Percentiles rank a stretch among this genome's conserved stretches.
phyloP scores from a whole-genome alignment of 331 rosid genomes.

The Acacia pycnantha region DNA sequence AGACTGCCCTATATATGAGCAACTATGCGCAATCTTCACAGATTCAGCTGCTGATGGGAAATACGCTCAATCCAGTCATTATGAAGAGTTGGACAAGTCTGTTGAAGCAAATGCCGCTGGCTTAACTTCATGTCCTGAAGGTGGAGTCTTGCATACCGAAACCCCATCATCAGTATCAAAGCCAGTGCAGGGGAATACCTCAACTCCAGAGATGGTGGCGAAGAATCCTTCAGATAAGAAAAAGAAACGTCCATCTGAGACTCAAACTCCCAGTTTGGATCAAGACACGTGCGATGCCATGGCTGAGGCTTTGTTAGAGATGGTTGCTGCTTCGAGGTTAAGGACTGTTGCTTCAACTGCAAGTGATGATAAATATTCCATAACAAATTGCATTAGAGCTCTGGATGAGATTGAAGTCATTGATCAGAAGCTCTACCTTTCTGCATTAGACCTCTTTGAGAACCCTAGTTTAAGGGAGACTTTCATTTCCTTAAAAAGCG shows the following conservation, averaged over 20 bases:
- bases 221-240: slow-evolving; percentile 54
- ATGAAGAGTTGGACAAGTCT: slow-evolving; percentile 63
- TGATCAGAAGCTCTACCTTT: slow-evolving; percentile 58
- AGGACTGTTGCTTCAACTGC: slow-evolving; percentile 38
- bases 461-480: slow-evolving; percentile 66
- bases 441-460: slow-evolving; percentile 78
- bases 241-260: slow-evolving; percentile 61
- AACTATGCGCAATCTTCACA: slow-evolving; percentile 69
- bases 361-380: slow-evolving; percentile 58
- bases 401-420: slow-evolving; percentile 68
- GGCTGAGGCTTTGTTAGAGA: slow-evolving; percentile 65
- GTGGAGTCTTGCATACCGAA: slow-evolving; percentile 37
- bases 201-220: slow-evolving; percentile 37
- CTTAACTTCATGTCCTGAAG: slow-evolving; percentile 46
- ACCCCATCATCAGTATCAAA: slow-evolving; percentile 41
- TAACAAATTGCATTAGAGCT: slow-evolving; percentile 68
- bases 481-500: slow-evolving; percentile 63
- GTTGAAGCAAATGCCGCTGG: slow-evolving; percentile 34
- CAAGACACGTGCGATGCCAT: slow-evolving; percentile 54
- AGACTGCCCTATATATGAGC: slow-evolving; percentile 85
- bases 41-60: slow-evolving; percentile 75
- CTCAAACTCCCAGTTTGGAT: slow-evolving; percentile 42
- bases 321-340: slow-evolving; percentile 65
- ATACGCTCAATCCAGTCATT: slow-evolving; percentile 88
- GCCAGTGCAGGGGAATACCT: slow-evolving; percentile 34